A percentile compares a stretch with the other conserved stretches of the same genome.
Evolutionary conservation across 2,329 filamentous ascomycete genomes (phyloP).

Genomic region (Pseudogymnoascus pannorum): DNA sequence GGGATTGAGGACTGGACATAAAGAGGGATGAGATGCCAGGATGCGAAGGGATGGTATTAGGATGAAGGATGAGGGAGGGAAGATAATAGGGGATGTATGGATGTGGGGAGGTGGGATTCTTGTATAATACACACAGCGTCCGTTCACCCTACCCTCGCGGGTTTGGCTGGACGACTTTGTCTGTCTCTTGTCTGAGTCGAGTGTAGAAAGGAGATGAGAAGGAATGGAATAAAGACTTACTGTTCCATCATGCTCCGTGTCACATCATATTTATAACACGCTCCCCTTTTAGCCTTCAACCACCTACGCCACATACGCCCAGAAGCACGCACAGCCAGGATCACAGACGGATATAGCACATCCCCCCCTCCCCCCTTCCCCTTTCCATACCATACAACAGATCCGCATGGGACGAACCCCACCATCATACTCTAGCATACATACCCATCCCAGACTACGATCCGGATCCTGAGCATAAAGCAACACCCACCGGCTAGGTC

Average conservation of each 20-base stretch:
- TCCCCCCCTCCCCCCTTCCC: too few species aligned
- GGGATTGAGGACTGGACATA: background rate
- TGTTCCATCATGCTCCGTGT: background rate
- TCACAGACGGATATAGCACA: too few species aligned
- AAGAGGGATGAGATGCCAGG: background rate
- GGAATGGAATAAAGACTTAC: background rate
- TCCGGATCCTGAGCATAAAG: too few species aligned
- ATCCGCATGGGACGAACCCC: background rate
- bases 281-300: too few species aligned
- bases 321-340: too few species aligned
- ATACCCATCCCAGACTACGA: too few species aligned
- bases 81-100: background rate
- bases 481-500: background rate
- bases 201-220: background rate
- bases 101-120: background rate
- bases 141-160: background rate
- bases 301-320: too few species aligned
- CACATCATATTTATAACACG: too few species aligned
- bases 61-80: background rate
- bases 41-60: background rate
- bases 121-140: background rate
- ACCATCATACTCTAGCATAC: too few species aligned
- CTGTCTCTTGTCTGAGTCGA: background rate
- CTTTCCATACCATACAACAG: too few species aligned
- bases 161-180: background rate